phyloP scores from a whole-genome alignment of 176 grass and related monocot genomes.

The Triticum timopheevii region DNA sequence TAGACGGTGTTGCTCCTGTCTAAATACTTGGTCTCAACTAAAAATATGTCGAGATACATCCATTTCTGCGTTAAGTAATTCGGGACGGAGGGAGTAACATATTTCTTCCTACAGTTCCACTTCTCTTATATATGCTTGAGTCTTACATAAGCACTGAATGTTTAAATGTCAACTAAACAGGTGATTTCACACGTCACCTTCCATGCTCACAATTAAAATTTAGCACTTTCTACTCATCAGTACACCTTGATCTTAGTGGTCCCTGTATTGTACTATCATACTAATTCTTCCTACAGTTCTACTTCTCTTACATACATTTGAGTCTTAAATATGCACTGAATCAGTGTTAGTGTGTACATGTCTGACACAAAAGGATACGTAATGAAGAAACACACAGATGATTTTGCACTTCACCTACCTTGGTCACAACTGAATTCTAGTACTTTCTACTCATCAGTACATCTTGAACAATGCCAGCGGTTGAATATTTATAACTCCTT shows the following conservation, averaged over 20 bases:
- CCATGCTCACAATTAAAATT: too few relatives aligned
- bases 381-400: not conserved
- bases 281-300: not conserved
- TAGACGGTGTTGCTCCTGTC: not conserved
- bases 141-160: not conserved
- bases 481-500: too few relatives aligned
- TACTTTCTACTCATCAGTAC: not conserved
- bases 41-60: too few relatives aligned
- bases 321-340: not conserved
- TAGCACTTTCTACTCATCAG: too few relatives aligned
- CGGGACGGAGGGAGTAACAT: not conserved
- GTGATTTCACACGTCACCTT: too few relatives aligned
- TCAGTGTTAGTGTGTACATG: not conserved
- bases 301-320: not conserved
- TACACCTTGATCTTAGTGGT: too few relatives aligned
- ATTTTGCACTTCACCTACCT: not conserved
- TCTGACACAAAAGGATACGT: too few relatives aligned
- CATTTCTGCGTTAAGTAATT: too few relatives aligned
- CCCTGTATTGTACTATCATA: not conserved
- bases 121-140: not conserved
- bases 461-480: not conserved
- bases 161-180: too few relatives aligned
- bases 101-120: not conserved
- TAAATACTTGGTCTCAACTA: not conserved
- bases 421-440: not conserved